Evolutionary conservation across 192 early-diverging fungal genomes (phyloP).

Genomic region (Linnemannia elongata): DNA sequence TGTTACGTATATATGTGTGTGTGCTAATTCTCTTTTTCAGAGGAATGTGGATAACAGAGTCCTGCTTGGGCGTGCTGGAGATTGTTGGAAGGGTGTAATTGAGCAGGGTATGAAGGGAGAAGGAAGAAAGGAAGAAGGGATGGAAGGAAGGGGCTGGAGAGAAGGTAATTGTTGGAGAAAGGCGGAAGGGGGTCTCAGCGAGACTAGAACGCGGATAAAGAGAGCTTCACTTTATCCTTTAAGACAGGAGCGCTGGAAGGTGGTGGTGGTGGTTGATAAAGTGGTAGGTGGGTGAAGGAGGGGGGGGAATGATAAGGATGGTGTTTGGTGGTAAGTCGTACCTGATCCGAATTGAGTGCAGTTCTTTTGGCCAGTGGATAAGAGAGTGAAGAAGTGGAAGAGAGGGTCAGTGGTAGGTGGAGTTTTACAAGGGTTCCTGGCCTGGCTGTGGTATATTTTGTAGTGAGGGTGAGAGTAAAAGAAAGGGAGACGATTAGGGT

Average conservation of each 20-base stretch:
- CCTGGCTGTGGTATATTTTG: constrained; percentile 5
- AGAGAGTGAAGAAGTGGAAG: background rate
- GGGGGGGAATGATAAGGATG: too few species aligned
- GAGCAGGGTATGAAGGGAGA: background rate
- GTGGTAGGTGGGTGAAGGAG: background rate
- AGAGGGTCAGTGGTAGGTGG: background rate
- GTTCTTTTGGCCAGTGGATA: background rate
- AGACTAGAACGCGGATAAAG: background rate
- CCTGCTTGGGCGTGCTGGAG: background rate
- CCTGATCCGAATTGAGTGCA: background rate
- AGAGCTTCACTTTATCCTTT: background rate
- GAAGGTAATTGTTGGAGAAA: background rate
- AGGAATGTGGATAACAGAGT: background rate
- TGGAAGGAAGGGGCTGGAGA: background rate
- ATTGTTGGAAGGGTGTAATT: background rate
- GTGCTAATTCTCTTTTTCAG: too few species aligned
- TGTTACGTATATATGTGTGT: too few species aligned
- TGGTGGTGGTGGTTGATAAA: background rate
- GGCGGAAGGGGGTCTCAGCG: background rate
- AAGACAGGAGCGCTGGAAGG: background rate
- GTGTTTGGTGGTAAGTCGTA: background rate
- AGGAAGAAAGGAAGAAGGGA: background rate
- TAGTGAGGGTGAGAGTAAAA: background rate
- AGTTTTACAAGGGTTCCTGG: too few species aligned
- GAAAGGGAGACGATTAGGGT: background rate